phyloP scores from a whole-genome alignment of 805 yeast genomes.

The Cyberlindnera veronae region DNA sequence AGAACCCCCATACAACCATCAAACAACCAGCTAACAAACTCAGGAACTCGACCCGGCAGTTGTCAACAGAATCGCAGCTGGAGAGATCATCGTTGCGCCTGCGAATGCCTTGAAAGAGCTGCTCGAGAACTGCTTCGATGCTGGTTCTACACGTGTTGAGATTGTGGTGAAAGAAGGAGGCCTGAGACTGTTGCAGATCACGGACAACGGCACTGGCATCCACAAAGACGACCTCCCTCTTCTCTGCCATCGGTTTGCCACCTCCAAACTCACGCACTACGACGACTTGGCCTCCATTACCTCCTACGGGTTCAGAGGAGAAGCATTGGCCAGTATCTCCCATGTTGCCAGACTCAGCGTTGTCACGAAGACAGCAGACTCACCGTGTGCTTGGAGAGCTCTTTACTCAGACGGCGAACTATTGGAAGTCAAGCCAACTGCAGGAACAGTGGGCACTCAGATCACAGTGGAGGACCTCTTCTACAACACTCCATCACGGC shows the following conservation, averaged over 20 bases:
- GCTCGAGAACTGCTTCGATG: slow-evolving; percentile 90
- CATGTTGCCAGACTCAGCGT: slow-evolving; percentile 83
- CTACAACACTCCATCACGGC: slow-evolving; percentile 79
- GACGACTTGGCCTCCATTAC: slow-evolving; percentile 69
- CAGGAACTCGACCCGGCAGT: slow-evolving; percentile 62
- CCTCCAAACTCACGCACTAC: slow-evolving; percentile 73
- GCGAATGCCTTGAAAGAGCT: slow-evolving; percentile 92
- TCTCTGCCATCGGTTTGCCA: slow-evolving; percentile 89
- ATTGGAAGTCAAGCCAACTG: slow-evolving; percentile 54
- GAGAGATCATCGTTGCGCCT: slow-evolving; percentile 92
- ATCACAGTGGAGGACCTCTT: slow-evolving; percentile 84
- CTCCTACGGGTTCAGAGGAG: slow-evolving; percentile 95
- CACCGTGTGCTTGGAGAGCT: slow-evolving; percentile 68
- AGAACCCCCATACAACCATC: too few relatives aligned
- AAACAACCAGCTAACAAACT: slow-evolving; percentile 8
- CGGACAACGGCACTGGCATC: slow-evolving; percentile 89
- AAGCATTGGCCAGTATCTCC: slow-evolving; percentile 91
- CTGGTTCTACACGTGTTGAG: slow-evolving; percentile 70
- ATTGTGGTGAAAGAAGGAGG: slow-evolving; percentile 91
- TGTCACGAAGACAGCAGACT: slow-evolving; percentile 60
- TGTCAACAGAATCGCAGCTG: slow-evolving; percentile 92
- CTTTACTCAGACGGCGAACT: slow-evolving; percentile 66
- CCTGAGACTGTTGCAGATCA: slow-evolving; percentile 74
- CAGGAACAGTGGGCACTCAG: slow-evolving; percentile 87
- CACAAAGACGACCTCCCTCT: slow-evolving; percentile 65